Conservation (phyloP, 257 asterid species). For the Solanum chilense region DNA sequence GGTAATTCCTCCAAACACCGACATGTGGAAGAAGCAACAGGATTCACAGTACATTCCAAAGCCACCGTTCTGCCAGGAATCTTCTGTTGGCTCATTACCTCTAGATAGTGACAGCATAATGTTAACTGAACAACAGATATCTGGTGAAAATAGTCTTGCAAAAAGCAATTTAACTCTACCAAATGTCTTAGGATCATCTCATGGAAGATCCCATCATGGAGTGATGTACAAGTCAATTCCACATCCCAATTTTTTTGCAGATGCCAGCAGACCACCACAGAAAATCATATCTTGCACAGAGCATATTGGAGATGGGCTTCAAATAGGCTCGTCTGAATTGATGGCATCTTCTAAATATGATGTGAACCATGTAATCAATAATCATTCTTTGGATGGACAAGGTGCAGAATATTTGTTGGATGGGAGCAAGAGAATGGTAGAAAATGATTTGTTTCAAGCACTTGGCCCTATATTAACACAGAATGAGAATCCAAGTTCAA, state of each 20-base stretch:
- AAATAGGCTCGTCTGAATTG: conserved; percentile 16
- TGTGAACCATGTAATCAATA: conserved; percentile 10
- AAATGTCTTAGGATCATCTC: conserved; percentile 8
- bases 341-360: conserved; percentile 16
- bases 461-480: conserved; percentile 11
- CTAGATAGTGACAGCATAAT: conserved; percentile 7
- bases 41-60: conserved; percentile 9
- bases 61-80: conserved; percentile 9
- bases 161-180: conserved; percentile 7
- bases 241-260: background rate
- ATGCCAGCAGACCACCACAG: conserved; percentile 10
- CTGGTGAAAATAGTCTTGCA: conserved; percentile 3
- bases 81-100: conserved; percentile 15
- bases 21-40: conserved; percentile 38
- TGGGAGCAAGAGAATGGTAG: conserved; percentile 7
- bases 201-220: conserved; percentile 11
- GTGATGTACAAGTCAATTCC: conserved; percentile 10
- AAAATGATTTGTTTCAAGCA: conserved; percentile 20
- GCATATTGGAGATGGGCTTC: conserved; percentile 2
- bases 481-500: conserved; percentile 5
- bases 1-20: conserved; percentile 46
- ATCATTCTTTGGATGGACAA: conserved; percentile 12
- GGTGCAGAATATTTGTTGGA: conserved; percentile 8
- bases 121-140: conserved; percentile 10
- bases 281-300: conserved; percentile 9